A percentile compares a stretch with the other conserved stretches of the same genome.
These are phyloP conservation scores for Xylaria sp. DNA, from an alignment of 2,329 filamentous ascomycete species.

Conservation along the genomic window DNA sequence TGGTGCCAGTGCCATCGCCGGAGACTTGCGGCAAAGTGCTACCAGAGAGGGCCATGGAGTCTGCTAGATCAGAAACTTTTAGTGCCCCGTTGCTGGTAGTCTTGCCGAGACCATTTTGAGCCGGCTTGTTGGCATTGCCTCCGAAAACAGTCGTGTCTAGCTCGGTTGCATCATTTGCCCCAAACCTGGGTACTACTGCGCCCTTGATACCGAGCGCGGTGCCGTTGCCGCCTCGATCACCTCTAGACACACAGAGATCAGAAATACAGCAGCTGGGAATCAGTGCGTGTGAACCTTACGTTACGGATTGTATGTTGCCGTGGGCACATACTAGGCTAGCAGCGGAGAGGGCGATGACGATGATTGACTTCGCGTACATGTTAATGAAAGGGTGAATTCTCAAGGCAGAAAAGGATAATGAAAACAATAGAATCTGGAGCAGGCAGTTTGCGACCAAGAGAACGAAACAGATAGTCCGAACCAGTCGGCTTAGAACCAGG, in stretches of 20 bases:
- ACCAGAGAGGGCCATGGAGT: conserved; percentile 10
- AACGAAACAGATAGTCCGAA: conserved; percentile 2
- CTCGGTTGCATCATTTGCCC: conserved; percentile 15
- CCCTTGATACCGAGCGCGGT: conserved; percentile 20
- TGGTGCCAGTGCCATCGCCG: conserved; percentile 11
- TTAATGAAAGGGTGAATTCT: neutral
- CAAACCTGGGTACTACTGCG: conserved; percentile 12
- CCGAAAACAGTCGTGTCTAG: conserved; percentile 20
- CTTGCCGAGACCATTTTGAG: conserved; percentile 15
- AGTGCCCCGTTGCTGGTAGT: conserved; percentile 12
- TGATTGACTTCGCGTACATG: conserved; percentile 9
- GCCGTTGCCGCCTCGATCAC: conserved; percentile 20
- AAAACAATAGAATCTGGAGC: neutral
- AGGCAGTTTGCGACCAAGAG: neutral
- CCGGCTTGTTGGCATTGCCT: conserved; percentile 13
- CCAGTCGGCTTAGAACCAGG: conserved; percentile 4
- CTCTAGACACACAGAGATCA: conserved; percentile 5
- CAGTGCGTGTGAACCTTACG: conserved; percentile 1
- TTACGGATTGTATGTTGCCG: conserved; percentile 17
- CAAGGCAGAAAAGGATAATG: neutral
- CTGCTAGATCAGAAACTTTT: conserved; percentile 15
- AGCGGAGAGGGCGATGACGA: conserved; percentile 9
- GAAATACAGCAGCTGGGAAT: neutral
- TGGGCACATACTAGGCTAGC: conserved; percentile 16
- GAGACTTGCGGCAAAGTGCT: conserved; percentile 18